Base-by-base conservation (phyloP, 495 filamentous ascomycete species). In the Tetracladium setigerum region DNA sequence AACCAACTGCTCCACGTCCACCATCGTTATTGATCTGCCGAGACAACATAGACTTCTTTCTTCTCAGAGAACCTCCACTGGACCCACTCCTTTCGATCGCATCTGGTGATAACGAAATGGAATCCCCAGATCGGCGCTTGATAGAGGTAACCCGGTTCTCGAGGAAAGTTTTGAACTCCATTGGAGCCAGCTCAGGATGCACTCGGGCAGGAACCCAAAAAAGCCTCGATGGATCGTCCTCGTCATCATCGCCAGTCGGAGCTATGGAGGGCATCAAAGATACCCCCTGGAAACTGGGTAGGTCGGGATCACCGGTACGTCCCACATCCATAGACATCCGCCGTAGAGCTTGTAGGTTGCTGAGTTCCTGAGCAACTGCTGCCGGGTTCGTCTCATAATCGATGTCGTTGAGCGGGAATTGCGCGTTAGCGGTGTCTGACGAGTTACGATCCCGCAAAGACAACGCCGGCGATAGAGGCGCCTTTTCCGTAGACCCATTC, bases 301-400 rank as follows among this genome's bases (percentile, higher is more conserved):
- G 72, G 63, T 99, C 92, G 4, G 92, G 92, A 62, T 99, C 92
- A 45, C 78, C 81, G n/a, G 84, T 79, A 34, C 83, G 86, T 44
- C 86, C 85, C 12, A 95, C 92, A 65, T 96, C 90, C 94, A 99
- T 97, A 13, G 92, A 97, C 87, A 99, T 91, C 47, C 92, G 83
- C 51, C 92, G 82, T 48, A 99, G 78, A 11, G 94, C 92, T 58
- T 95, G 90, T 42, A 99, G 67, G 60, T 97, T 99, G 65, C 83
- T 95, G 38, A 97, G 68, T 68, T 99, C 92, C 61, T 97, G 89
- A 27, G 87, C 89, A 14, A 99, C 88, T 49, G 90, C 91, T 40
- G 84, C 87, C 11, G 94, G 85, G 56, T 91, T 81, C 12, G 86
- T 88, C 64, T 89, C 84, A 61, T 89, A 89, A 69, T 95, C 89